These are phyloP conservation scores for Trametes gibbosa DNA, from an alignment of 768 basidiomycete species.

Conservation along the genomic window DNA sequence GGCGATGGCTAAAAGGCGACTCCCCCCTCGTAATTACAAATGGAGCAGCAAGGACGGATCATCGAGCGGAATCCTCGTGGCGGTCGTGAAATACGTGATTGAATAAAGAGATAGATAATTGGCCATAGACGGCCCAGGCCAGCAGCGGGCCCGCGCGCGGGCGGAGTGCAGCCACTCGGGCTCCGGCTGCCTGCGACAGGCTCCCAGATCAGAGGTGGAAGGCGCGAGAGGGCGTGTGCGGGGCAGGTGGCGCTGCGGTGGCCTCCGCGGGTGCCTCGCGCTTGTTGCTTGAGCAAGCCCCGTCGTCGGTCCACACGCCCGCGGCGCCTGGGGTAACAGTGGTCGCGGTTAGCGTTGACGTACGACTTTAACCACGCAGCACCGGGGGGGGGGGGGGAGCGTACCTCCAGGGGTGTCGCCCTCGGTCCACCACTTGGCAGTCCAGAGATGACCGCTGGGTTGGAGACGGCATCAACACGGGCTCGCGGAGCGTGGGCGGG, in stretches of 20 bases:
- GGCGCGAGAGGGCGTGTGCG: constrained; percentile 19
- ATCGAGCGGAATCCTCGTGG: constrained; percentile 3
- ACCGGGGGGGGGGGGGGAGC: background rate
- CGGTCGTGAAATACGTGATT: constrained; percentile 10
- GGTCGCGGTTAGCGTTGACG: background rate
- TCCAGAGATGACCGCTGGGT: constrained; percentile 40
- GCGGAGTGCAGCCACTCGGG: background rate
- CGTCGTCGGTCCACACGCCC: constrained; percentile 57
- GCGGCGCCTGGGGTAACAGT: constrained; percentile 39
- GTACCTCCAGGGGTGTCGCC: constrained; percentile 47
- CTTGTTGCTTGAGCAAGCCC: constrained; percentile 39
- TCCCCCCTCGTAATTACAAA: background rate
- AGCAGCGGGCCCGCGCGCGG: too few species aligned
- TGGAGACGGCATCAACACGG: constrained; percentile 17
- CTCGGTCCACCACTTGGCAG: constrained; percentile 64
- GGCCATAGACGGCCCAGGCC: background rate
- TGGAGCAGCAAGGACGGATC: background rate
- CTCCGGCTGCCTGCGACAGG: background rate
- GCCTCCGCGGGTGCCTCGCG: constrained; percentile 4
- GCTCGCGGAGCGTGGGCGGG: constrained; percentile 12
- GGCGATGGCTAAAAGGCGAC: background rate
- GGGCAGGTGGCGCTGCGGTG: constrained; percentile 1
- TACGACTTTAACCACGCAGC: too few species aligned
- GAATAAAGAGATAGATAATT: constrained; percentile 1
- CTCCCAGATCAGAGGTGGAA: constrained; percentile 21